Conservation (phyloP, 2,329 filamentous ascomycete genomes). For the Didymella pomorum region DNA sequence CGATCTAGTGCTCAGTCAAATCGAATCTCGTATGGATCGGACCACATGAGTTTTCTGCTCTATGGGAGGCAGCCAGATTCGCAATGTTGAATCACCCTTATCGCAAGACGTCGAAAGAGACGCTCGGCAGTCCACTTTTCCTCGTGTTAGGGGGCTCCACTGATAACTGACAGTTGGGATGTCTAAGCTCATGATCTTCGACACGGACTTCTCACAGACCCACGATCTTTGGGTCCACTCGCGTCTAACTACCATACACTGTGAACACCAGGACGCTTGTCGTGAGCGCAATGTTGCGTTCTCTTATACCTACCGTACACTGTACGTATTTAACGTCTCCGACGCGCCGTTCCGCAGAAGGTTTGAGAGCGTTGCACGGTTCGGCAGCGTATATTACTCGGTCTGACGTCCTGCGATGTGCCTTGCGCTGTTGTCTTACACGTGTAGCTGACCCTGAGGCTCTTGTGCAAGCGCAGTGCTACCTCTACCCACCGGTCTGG, state of each 20-base stretch:
- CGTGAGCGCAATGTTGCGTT: neutral
- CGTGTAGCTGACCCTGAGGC: slow-evolving; percentile 20
- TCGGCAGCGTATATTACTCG: slow-evolving; percentile 4
- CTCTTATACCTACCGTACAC: slow-evolving; percentile 19
- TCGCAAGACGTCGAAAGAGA: slow-evolving; percentile 17
- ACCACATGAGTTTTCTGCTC: slow-evolving; percentile 4
- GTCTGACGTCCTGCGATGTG: neutral
- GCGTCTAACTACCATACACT: slow-evolving; percentile 20
- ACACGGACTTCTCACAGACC: slow-evolving; percentile 9
- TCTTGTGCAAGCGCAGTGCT: slow-evolving; percentile 2
- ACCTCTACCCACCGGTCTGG: slow-evolving; percentile 8
- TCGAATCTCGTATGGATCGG: slow-evolving; percentile 1
- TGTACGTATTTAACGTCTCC: slow-evolving; percentile 7
- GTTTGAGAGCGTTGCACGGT: slow-evolving; percentile 6
- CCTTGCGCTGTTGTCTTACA: slow-evolving; percentile 19
- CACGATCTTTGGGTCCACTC: slow-evolving; percentile 13
- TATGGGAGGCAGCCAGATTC: neutral
- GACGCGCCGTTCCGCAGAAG: slow-evolving; percentile 6
- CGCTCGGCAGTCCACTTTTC: slow-evolving; percentile 19
- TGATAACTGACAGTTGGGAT: slow-evolving; percentile 19
- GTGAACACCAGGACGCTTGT: slow-evolving; percentile 10
- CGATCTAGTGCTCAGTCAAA: slow-evolving; percentile 11
- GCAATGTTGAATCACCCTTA: slow-evolving; percentile 12
- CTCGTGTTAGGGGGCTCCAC: slow-evolving; percentile 17
- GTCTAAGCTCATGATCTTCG: slow-evolving; percentile 17